Percentiles rank a stretch among this genome's conserved stretches.
Evolutionary conservation across 2,329 filamentous ascomycete species (phyloP).

Genomic region (Fusarium caatingaense): DNA sequence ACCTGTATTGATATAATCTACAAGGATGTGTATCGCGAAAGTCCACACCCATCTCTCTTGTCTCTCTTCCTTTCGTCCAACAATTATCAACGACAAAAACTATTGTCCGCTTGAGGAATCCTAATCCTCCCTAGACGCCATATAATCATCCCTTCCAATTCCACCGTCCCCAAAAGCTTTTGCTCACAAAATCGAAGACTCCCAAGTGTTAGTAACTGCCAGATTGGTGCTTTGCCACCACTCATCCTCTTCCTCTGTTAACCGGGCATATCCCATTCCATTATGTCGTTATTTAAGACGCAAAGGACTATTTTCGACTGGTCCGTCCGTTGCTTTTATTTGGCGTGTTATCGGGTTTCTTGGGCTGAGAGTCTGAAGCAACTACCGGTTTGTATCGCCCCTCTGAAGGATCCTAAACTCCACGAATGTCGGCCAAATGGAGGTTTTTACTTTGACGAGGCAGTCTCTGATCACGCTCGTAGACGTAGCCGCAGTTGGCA

Average conservation of each 20-base stretch:
- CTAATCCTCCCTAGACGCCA: conserved; percentile 45
- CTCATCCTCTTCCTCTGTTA: conserved; percentile 12
- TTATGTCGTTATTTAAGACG: conserved; percentile 4
- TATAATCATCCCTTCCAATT: conserved; percentile 41
- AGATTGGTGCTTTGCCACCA: conserved; percentile 13
- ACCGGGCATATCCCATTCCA: conserved; percentile 8
- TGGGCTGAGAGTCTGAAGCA: conserved; percentile 9
- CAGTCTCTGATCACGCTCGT: conserved; percentile 85
- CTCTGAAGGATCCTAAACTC: conserved; percentile 45
- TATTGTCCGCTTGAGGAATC: conserved; percentile 42
- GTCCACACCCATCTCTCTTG: conserved; percentile 27
- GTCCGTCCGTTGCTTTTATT: conserved; percentile 16
- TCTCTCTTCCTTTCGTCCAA: neutral
- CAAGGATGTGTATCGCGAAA: conserved; percentile 35
- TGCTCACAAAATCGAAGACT: conserved; percentile 44
- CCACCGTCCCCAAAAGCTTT: conserved; percentile 43
- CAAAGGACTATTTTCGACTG: neutral
- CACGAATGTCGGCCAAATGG: conserved; percentile 51
- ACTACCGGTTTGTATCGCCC: conserved; percentile 34
- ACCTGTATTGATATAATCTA: conserved; percentile 38
- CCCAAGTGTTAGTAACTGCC: conserved; percentile 33
- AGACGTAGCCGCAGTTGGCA: conserved; percentile 91
- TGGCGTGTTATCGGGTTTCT: conserved; percentile 15
- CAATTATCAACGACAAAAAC: conserved; percentile 42
- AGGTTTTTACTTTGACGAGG: conserved; percentile 65